Conservation (phyloP, 2,329 filamentous ascomycete species). For the Fusarium illudens region DNA sequence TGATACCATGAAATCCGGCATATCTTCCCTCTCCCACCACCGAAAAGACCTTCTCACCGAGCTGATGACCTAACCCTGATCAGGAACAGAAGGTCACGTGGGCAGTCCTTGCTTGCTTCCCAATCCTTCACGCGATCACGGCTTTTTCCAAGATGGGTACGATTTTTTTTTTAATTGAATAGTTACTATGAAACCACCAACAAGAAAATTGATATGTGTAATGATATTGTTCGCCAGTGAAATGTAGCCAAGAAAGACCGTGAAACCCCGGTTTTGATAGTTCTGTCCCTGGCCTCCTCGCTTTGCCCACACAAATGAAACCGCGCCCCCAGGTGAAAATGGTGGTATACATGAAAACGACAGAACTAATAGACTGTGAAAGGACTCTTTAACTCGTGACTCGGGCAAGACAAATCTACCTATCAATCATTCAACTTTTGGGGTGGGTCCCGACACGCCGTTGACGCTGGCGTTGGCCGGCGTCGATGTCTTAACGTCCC, state of each 20-base stretch:
- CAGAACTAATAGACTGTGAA: conserved; percentile 32
- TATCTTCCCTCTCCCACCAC: not conserved
- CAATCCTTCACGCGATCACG: not conserved
- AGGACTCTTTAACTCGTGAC: conserved; percentile 40
- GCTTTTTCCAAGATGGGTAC: not conserved
- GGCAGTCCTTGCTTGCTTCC: not conserved
- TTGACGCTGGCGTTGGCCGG: conserved; percentile 60
- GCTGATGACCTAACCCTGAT: conserved; percentile 12
- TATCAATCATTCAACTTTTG: conserved; percentile 57
- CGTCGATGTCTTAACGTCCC: conserved; percentile 60
- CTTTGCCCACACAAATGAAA: conserved; percentile 33
- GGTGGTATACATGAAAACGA: conserved; percentile 38
- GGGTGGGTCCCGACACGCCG: conserved; percentile 49
- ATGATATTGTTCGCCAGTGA: conserved; percentile 42
- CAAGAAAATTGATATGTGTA: conserved; percentile 35
- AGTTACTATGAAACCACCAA: conserved; percentile 30
- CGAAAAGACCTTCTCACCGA: conserved; percentile 7
- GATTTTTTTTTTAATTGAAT: conserved; percentile 1
- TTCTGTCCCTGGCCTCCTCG: conserved; percentile 26
- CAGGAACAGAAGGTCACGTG: conserved; percentile 5
- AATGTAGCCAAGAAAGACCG: conserved; percentile 45
- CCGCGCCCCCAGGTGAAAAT: conserved; percentile 20
- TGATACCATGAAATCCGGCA: no score
- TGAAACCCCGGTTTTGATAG: conserved; percentile 31
- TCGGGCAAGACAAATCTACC: conserved; percentile 15